Evolutionary conservation across 2,329 filamentous ascomycete species (phyloP).

Genomic region (Epicoccum sorghinum): DNA sequence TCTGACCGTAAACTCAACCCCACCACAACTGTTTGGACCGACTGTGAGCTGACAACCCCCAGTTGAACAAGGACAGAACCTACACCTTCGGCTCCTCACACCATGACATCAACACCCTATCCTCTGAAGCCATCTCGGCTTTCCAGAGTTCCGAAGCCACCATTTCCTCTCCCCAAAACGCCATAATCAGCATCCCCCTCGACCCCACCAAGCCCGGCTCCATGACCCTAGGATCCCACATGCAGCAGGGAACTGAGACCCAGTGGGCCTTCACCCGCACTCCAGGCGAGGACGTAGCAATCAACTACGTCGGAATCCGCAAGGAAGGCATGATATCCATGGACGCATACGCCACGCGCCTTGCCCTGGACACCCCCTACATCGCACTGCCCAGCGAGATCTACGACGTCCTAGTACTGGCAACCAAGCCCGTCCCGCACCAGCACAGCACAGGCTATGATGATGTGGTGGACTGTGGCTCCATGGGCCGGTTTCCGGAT

Average conservation of each 20-base stretch:
- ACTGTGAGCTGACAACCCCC: not conserved
- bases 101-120: not conserved
- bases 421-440: slow-evolving; percentile 13
- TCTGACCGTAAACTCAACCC: slow-evolving; percentile 1
- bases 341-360: slow-evolving; percentile 3
- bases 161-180: slow-evolving; percentile 1
- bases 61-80: not conserved
- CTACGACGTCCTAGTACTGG: slow-evolving; percentile 24
- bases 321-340: slow-evolving; percentile 25
- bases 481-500: slow-evolving; percentile 19
- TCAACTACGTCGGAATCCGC: slow-evolving; percentile 20
- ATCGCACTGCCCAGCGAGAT: slow-evolving; percentile 19
- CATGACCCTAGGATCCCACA: not conserved
- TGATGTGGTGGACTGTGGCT: slow-evolving; percentile 21
- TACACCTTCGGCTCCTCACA: slow-evolving; percentile 2
- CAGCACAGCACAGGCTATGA: not conserved
- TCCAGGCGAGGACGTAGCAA: slow-evolving; percentile 14
- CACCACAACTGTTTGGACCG: too few relatives aligned
- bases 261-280: slow-evolving; percentile 5
- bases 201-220: not conserved
- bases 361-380: slow-evolving; percentile 23
- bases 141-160: not conserved
- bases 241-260: not conserved
- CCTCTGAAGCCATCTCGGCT: not conserved
- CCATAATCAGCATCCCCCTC: slow-evolving; percentile 9